Evolutionary conservation across 768 basidiomycete genomes (phyloP), one percentile per base, ranked within the genome.

Genomic region (Amanita rubescens): DNA sequence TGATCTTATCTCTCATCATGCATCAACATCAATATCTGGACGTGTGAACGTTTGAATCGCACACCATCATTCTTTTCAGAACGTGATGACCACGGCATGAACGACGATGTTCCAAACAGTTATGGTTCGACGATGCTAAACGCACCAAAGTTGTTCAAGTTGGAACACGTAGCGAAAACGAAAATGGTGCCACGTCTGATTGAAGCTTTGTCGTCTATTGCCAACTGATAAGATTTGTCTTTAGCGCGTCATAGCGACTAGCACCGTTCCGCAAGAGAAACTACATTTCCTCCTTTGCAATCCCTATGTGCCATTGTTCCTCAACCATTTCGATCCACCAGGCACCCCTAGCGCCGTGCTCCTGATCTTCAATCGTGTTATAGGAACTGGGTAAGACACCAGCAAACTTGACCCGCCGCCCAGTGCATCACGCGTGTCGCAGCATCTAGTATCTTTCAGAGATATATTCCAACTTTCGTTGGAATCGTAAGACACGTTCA

Each of bases 361-460:
- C 57, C 76, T 89, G 39, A 82, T 89, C 33, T 86, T 87, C 71
- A 89, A 89, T 61, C 77, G 82, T 24, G 75, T 86, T 15, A 83
- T 87, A 27, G 85, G 86, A 19, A 81, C 84, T 22, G 85, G 86
- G 86, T 83, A 54, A 37, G 69, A 63, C 15, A 15, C 22, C n/a
- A n/a, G n/a, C n/a, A n/a, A n/a, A 1, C 24, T 22, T 3, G 3
- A 45, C 43, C 15, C 5, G 19, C 8, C 17, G 10, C n/a, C n/a
- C n/a, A n/a, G n/a, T n/a, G n/a, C n/a, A n/a, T n/a, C n/a, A n/a
- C n/a, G n/a, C n/a, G n/a, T n/a, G n/a, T n/a, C n/a, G n/a, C n/a
- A n/a, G n/a, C n/a, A n/a, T n/a, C n/a, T n/a, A n/a, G n/a, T n/a
- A n/a, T n/a, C n/a, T n/a, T n/a, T n/a, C n/a, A n/a, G n/a, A n/a